Percentiles rank a stretch among this genome's conserved stretches.
Conservation (phyloP, 2,329 filamentous ascomycete genomes). For the Neonectria punicea region DNA sequence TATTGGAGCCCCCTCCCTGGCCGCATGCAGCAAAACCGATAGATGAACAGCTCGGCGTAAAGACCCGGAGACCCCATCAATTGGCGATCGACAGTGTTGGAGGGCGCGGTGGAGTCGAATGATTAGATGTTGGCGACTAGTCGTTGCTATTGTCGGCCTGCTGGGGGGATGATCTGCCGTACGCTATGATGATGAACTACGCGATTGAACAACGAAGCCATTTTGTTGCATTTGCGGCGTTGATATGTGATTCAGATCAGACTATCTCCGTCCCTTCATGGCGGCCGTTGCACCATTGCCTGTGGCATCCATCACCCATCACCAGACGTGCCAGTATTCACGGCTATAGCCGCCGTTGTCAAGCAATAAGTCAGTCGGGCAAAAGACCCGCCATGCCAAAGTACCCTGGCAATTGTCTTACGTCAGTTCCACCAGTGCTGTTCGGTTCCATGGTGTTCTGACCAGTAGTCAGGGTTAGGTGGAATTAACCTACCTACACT, state of each 20-base stretch:
- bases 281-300: background rate
- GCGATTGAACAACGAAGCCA: background rate
- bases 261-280: background rate
- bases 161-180: background rate
- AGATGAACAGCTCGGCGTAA: background rate
- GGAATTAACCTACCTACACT: background rate
- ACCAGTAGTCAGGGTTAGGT: background rate
- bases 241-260: background rate
- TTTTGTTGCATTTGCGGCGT: background rate
- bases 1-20: too few relatives aligned
- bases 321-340: background rate
- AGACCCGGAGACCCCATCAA: background rate
- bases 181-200: background rate
- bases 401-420: background rate
- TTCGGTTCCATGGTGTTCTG: background rate
- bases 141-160: background rate
- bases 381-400: background rate
- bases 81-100: constrained; percentile 7
- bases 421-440: background rate
- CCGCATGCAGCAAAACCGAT: background rate
- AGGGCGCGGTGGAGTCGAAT: background rate
- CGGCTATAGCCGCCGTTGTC: background rate
- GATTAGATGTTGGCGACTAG: constrained; percentile 1
- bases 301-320: background rate
- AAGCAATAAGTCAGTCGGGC: background rate